Evolutionary conservation across 441 rosid species (phyloP).

Genomic region (Aquilaria agallochum): DNA sequence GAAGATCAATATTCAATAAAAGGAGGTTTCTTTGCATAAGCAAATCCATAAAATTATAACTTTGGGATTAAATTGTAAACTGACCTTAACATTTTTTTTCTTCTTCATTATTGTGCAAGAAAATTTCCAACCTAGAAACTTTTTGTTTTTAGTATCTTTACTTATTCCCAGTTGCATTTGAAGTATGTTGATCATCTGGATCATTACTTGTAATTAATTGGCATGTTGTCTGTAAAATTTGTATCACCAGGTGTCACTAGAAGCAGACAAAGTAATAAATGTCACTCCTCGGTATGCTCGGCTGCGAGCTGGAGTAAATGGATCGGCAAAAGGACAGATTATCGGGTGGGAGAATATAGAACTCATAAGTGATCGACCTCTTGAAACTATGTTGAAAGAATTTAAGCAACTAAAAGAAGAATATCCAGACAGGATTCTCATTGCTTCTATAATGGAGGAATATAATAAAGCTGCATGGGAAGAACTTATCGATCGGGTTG

Average conservation of each 20-base stretch:
- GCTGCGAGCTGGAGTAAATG: slow-evolving; percentile 60
- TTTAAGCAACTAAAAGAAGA: slow-evolving; percentile 73
- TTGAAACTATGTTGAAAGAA: slow-evolving; percentile 88
- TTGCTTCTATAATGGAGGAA: slow-evolving; percentile 98
- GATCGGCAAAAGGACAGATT: slow-evolving; percentile 75
- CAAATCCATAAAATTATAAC: too few species aligned
- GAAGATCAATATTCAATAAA: too few species aligned
- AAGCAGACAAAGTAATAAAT: slow-evolving; percentile 83
- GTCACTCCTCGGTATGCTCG: slow-evolving; percentile 92
- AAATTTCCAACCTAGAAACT: too few species aligned
- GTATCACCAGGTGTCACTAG: slow-evolving; percentile 70
- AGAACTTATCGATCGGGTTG: slow-evolving; percentile 94
- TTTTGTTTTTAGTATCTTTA: too few species aligned
- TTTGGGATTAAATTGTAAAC: too few species aligned
- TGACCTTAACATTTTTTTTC: too few species aligned
- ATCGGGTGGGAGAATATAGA: slow-evolving; percentile 98
- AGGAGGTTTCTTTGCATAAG: too few species aligned
- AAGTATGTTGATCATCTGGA: too few species aligned
- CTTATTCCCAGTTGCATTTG: too few species aligned
- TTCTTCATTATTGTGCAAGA: too few species aligned
- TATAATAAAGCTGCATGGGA: slow-evolving; percentile 87
- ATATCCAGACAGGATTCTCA: slow-evolving; percentile 85
- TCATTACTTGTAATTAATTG: too few species aligned
- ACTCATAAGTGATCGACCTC: slow-evolving; percentile 91
- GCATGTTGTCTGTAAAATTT: slow-evolving; percentile 2